These are phyloP conservation scores for Globisporangium nagaii DNA, from an alignment of 352 stramenopile species.

Conservation along the genomic window DNA sequence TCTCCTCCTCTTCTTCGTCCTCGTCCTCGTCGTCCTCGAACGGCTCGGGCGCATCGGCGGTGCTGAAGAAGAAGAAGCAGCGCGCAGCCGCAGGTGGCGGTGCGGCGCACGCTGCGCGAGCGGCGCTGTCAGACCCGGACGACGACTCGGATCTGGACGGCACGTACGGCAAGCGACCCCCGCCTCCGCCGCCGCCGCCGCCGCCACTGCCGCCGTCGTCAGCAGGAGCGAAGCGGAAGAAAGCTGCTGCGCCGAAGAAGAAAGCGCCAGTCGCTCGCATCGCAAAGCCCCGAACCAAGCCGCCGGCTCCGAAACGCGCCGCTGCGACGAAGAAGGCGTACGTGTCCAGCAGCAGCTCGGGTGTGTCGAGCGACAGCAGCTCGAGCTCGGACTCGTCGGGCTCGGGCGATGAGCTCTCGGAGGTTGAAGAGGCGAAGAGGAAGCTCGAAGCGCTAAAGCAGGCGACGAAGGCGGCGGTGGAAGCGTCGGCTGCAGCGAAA, in stretches of 20 bases:
- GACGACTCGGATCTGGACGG: conserved; percentile 27
- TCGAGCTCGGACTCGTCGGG: conserved; percentile 46
- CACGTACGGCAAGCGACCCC: conserved; percentile 17
- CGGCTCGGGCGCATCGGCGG: conserved; percentile 12
- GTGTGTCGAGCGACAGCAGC: conserved; percentile 36
- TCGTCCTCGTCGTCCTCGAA: conserved; percentile 31
- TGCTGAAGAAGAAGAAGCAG: conserved; percentile 6
- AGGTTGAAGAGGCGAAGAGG: conserved; percentile 16
- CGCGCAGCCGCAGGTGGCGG: neutral
- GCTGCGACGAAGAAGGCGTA: conserved; percentile 17
- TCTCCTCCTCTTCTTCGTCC: conserved; percentile 36
- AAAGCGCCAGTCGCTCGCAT: conserved; percentile 8
- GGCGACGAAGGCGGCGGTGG: conserved; percentile 18
- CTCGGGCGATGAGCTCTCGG: conserved; percentile 26
- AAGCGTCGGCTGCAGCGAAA: conserved; percentile 13
- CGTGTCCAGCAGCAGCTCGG: conserved; percentile 44
- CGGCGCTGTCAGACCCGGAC: conserved; percentile 19
- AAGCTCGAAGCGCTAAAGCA: conserved; percentile 14
- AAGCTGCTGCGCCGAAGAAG: conserved; percentile 11
- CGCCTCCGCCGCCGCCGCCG: conserved; percentile 12
- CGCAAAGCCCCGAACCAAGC: conserved; percentile 15
- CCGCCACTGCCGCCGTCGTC: conserved; percentile 12
- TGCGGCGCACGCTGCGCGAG: conserved; percentile 1
- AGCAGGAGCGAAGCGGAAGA: conserved; percentile 7
- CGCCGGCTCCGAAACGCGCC: conserved; percentile 26